Evolutionary conservation across 2,329 filamentous ascomycete genomes (phyloP), one percentile per base, ranked within the genome.

Genomic region (Plectosphaerella sp.): DNA sequence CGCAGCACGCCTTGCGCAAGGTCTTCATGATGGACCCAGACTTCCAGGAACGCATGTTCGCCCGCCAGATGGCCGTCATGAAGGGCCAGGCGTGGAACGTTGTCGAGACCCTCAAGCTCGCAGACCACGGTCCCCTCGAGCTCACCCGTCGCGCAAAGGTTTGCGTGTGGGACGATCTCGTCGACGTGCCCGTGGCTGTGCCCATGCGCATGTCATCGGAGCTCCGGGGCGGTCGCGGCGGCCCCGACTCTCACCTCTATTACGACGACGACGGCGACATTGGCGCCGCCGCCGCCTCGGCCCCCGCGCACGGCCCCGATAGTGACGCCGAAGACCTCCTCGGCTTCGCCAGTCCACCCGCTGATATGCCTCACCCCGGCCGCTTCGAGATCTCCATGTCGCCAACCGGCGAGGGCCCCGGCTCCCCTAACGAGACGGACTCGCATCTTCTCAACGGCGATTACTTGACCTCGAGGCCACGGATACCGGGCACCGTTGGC

Each of bases 1-100:
- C 94, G 4, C 91, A 96, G 62, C 76, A 90, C 54, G 89, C 91
- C 20, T 76, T 99, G 39, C 89, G 94, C 50, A 82, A 84, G 56
- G 86, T 97, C 45, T 99, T 99, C 67, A 87, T 90, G 59, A 84
- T 95, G 65, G 94, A 99, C 68, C 85, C 87, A 3, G 94, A 99
- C 70, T 99, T 99, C 69, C 91, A 97, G 67, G 94, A 99, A 72
- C 88, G 90, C 70, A 99, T 99, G 94, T 99, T 96, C 72, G 91
- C 91, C n/a, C 86, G 90, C 59, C 94, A 99, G 65, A 95, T 99
- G 56, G 93, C 94, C 1, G 94, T 99, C 54, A 96, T 99, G 91
- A 99, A 99, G 71, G 94, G 94, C 11, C 94, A 99, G 67, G 94
- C 94, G 1, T 99, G 94, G 91, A 99, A 99, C 66, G 94, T 99